A percentile compares a stretch with the other conserved stretches of the same genome.
Conservation (phyloP, 208 protist species). For the Angomonas ambiguus region DNA sequence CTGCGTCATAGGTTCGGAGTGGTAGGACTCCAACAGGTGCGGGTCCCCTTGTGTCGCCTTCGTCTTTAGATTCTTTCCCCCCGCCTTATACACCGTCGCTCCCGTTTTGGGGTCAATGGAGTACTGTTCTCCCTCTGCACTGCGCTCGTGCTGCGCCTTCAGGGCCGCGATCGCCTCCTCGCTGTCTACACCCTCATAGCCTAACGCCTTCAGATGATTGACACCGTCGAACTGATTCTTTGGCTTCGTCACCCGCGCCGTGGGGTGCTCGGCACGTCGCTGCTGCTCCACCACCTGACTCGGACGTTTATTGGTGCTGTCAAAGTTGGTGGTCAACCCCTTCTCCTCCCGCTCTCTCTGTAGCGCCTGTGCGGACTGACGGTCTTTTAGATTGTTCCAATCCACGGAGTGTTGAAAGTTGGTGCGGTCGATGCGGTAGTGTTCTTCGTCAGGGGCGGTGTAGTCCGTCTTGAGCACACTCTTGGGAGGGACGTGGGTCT, state of each 20-base stretch:
- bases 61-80: slow-evolving; percentile 15
- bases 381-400: slow-evolving; percentile 52
- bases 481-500: slow-evolving; percentile 37
- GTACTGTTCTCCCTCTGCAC: slow-evolving; percentile 43
- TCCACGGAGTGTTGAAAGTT: slow-evolving; percentile 63
- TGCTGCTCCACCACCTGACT: slow-evolving; percentile 21
- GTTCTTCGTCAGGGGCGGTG: slow-evolving; percentile 35
- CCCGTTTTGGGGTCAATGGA: slow-evolving; percentile 59
- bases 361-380: slow-evolving; percentile 28
- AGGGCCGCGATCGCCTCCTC: slow-evolving; percentile 60
- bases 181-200: slow-evolving; percentile 32
- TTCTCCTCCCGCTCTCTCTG: slow-evolving; percentile 19
- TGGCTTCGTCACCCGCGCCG: slow-evolving; percentile 57
- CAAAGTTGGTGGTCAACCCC: not conserved
- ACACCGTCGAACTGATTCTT: slow-evolving; percentile 86
- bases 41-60: slow-evolving; percentile 2
- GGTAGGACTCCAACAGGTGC: slow-evolving; percentile 23
- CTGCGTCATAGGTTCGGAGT: slow-evolving; percentile 42
- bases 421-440: slow-evolving; percentile 54
- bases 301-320: slow-evolving; percentile 12
- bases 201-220: slow-evolving; percentile 48
- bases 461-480: slow-evolving; percentile 71
- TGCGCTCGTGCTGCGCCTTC: slow-evolving; percentile 37
- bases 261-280: slow-evolving; percentile 4
- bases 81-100: slow-evolving; percentile 75